phyloP scores from a whole-genome alignment of 371 early-diverging fungal species.

The Capniomyces stellatus region DNA sequence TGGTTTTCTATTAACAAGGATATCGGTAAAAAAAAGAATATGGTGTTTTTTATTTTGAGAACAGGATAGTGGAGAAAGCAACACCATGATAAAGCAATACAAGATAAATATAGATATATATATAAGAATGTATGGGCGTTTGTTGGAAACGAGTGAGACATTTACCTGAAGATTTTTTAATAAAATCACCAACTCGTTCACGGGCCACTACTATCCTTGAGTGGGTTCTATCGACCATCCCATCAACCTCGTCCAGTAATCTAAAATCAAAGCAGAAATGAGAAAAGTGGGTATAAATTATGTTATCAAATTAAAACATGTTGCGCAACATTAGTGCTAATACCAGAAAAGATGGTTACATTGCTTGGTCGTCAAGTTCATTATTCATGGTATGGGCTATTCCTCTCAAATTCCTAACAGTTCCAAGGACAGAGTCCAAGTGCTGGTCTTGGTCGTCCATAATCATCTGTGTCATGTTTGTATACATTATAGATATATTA shows the following conservation, averaged over 20 bases:
- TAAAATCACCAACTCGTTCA: constrained; percentile 25
- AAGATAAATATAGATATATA: too few species aligned
- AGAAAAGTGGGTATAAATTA: too few species aligned
- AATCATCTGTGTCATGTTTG: constrained; percentile 15
- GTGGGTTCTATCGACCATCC: constrained; percentile 34
- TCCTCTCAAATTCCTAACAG: constrained; percentile 38
- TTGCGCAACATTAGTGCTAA: neutral
- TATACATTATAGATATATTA: too few species aligned
- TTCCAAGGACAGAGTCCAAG: constrained; percentile 33
- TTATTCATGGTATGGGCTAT: constrained; percentile 39
- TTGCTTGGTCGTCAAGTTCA: constrained; percentile 39
- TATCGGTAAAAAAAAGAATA: too few species aligned
- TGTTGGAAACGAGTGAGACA: too few species aligned
- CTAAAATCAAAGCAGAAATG: too few species aligned
- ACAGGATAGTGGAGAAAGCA: too few species aligned
- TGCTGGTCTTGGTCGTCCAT: constrained; percentile 40
- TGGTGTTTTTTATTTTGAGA: too few species aligned
- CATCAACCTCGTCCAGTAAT: constrained; percentile 21
- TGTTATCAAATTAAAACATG: neutral
- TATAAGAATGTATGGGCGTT: too few species aligned
- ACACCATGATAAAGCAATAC: too few species aligned
- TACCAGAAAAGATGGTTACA: neutral
- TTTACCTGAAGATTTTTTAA: constrained; percentile 3
- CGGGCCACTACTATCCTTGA: constrained; percentile 29
- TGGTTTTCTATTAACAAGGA: too few species aligned